These are phyloP conservation scores for Phytophthora pini DNA, from an alignment of 352 stramenopile genomes.

Conservation along the genomic window DNA sequence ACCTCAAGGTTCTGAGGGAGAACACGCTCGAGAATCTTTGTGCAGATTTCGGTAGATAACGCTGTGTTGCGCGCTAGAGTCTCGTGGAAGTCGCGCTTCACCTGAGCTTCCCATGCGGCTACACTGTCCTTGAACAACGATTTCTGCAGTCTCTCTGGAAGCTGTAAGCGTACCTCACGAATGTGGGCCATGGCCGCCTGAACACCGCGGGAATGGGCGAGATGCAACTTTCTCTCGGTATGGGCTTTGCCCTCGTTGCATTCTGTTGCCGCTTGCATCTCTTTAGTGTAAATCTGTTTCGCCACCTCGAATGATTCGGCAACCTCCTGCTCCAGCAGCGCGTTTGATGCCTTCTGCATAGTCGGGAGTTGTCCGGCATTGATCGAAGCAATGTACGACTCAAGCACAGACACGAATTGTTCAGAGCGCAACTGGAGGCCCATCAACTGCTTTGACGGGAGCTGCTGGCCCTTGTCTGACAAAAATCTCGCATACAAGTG, in stretches of 20 bases:
- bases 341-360: slow-evolving; percentile 51
- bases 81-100: slow-evolving; percentile 27
- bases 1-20: slow-evolving; percentile 50
- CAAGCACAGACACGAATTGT: slow-evolving; percentile 49
- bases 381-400: slow-evolving; percentile 52
- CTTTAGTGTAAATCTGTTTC: slow-evolving; percentile 30
- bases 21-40: slow-evolving; percentile 30
- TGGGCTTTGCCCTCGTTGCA: slow-evolving; percentile 1
- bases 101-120: slow-evolving; percentile 22
- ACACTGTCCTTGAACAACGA: slow-evolving; percentile 40
- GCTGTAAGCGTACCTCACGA: slow-evolving; percentile 24
- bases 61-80: slow-evolving; percentile 19
- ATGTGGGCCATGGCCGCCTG: slow-evolving; percentile 36
- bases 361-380: slow-evolving; percentile 51
- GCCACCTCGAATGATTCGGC: slow-evolving; percentile 39
- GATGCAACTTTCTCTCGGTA: slow-evolving; percentile 27
- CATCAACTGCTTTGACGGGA: slow-evolving; percentile 58
- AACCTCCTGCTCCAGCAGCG: slow-evolving; percentile 50
- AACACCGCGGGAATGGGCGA: slow-evolving; percentile 39
- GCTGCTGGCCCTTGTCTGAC: slow-evolving; percentile 35
- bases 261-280: slow-evolving; percentile 11
- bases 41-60: slow-evolving; percentile 25
- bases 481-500: slow-evolving; percentile 54
- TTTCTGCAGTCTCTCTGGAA: slow-evolving; percentile 42
- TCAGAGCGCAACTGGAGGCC: slow-evolving; percentile 40